Base-by-base conservation (phyloP, 441 rosid genomes). In the Euphorbia schlechtendalii region DNA sequence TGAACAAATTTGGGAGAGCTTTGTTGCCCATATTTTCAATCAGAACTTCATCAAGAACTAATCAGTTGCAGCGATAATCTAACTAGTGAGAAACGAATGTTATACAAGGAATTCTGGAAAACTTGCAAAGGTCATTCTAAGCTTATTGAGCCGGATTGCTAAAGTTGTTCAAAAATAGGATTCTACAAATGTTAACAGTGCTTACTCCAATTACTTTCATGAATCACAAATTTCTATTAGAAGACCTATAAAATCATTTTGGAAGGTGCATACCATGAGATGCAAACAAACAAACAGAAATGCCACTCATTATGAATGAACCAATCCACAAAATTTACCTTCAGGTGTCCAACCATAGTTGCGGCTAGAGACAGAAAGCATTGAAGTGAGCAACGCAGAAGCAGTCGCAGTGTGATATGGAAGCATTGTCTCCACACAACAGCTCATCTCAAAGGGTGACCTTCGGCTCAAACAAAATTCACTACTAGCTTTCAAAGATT, bases 381-480 rank as follows among this genome's bases (percentile, higher is more conserved):
- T 88, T 18, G 96, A 92, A 78, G 83, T 90, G 64, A 92, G 89
- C 80, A 92, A 78, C 12, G 96, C 90, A 5, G 96, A 85, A 43
- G 98, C 96, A 34, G 92, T 92, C 46, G 86, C 96, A 8, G 90
- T 82, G 78, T 92, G 94, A 75, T 83, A 85, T 61, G 98, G 98
- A 67, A 86, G 68, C 88, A 90, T 66, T 22, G 94, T 79, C 70
- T 84, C 96, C 24, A 83, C 82, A 61, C 92, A 82, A 73, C 81
- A 81, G 80, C 94, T 84, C 82, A 86, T 25, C 77, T 82, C 88
- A 73, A 87, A 85, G 13, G 96, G 95, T 14, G 87, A 86, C 78
- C 98, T 92, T 72, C 25, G 48, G 40, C 8, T 1, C 15, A 24
- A 3, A 18, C 5, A 63, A 60, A 15, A 28, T 40, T 68, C 43